Base-by-base conservation (phyloP, 495 filamentous ascomycete species). In the Trypethelium eluteriae region DNA sequence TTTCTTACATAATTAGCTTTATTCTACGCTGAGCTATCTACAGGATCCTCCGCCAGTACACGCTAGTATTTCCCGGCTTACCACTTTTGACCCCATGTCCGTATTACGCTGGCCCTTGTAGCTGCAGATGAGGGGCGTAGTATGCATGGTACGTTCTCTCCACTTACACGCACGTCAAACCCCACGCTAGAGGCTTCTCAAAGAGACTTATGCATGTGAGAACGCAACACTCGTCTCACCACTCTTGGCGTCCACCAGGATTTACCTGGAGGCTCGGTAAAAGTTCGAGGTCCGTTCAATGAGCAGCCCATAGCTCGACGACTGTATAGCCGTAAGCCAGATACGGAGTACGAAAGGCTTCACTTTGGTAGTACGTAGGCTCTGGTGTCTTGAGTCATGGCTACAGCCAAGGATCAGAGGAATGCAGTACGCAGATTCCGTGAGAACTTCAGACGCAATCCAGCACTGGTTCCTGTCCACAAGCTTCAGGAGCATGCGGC, bases 401-500 rank as follows among this genome's bases (percentile, higher is more conserved):
- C 66, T 6, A 35, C 35, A 6, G 32, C 67, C 41, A 39, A 68
- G 53, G 50, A n/a, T 9, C 67, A 68, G 56, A 66, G 61, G 61
- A 32, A 38, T 35, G 67, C 67, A 1, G 67, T 68, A 32, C 49
- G 32, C 25, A 64, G 38, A 57, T 68, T 68, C 25, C 63, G 67
- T 47, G 41, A 68, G 35, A 49, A 35, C 25, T 66, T 53, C 14
- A 68, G 63, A 61, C 36, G 44, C 35, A 39, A 41, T 12, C 67
- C 41, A 25, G 59, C 46, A 14, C 2, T 59, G 67, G 61, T 62
- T 25, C 67, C 63, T 32, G 61, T 68, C 57, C 56, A 53, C 46
- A 64, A 66, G 39, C 49, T 68, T 41, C 67, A 68, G 36, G 67
- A 64, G 35, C 67, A 66, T 46, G 63, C 67, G 18, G 63, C 63